Evolutionary conservation across 306 rosid species (phyloP).

Genomic region (Vigna angularis): DNA sequence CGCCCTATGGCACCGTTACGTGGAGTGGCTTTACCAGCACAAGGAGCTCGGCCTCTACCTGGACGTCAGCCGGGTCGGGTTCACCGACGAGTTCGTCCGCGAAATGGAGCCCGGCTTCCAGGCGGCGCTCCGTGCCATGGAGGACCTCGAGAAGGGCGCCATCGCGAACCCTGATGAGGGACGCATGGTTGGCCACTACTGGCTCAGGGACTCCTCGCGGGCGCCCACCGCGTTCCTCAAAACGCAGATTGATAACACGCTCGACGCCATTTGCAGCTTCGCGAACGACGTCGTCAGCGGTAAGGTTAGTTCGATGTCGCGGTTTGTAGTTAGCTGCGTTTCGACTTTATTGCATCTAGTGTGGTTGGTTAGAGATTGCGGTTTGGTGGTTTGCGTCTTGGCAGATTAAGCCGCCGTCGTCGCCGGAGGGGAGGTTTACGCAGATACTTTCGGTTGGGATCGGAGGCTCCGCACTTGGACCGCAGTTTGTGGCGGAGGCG

Average conservation of each 20-base stretch:
- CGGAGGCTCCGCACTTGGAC: constrained; percentile 17
- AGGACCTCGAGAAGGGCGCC: constrained; percentile 11
- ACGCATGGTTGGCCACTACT: not conserved
- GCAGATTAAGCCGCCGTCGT: constrained; percentile 16
- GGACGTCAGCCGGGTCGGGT: constrained; percentile 10
- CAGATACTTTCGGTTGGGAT: constrained; percentile 19
- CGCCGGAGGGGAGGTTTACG: constrained; percentile 14
- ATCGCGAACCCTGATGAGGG: constrained; percentile 11
- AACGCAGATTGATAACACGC: constrained; percentile 8
- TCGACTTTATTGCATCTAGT: not conserved
- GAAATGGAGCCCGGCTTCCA: constrained; percentile 8
- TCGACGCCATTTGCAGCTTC: not conserved
- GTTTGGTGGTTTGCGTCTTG: not conserved
- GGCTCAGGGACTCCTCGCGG: constrained; percentile 22
- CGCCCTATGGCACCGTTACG: not conserved
- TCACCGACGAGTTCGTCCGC: not conserved
- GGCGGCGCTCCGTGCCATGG: constrained; percentile 5
- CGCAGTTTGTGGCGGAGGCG: constrained; percentile 19
- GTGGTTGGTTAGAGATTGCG: not conserved
- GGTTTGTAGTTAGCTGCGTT: not conserved
- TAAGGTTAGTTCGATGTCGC: not conserved
- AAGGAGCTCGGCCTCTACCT: constrained; percentile 5
- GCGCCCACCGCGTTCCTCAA: not conserved
- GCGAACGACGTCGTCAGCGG: constrained; percentile 1
- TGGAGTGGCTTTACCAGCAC: constrained; percentile 22